These are phyloP conservation scores for Musa acuminata DNA, from an alignment of 176 grass and related monocot species.

Conservation along the genomic window DNA sequence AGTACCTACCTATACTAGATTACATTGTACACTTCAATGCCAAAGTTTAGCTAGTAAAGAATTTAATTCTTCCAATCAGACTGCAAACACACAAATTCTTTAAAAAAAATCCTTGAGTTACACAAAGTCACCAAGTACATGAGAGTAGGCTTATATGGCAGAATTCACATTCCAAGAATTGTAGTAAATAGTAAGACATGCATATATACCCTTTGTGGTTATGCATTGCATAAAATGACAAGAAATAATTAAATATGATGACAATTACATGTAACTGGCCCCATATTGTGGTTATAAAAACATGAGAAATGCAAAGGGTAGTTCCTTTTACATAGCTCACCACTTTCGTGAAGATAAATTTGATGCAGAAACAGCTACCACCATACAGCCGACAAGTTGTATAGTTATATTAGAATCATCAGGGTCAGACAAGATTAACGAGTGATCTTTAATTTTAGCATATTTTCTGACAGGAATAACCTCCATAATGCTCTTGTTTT, in stretches of 20 bases:
- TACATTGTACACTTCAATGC: background rate
- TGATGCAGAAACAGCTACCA: slow-evolving; percentile 72
- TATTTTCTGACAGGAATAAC: slow-evolving; percentile 71
- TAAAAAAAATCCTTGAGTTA: background rate
- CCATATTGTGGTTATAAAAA: background rate
- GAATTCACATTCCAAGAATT: background rate
- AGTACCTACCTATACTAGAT: too few species aligned
- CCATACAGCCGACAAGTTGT: slow-evolving; percentile 50
- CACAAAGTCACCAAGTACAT: background rate
- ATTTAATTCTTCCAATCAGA: background rate
- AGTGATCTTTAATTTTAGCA: slow-evolving; percentile 56
- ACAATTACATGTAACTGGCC: background rate
- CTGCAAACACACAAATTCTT: background rate
- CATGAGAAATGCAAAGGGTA: background rate
- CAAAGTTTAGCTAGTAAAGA: background rate
- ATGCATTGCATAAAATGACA: background rate
- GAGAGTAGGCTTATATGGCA: background rate
- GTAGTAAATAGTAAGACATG: background rate
- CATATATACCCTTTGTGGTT: background rate
- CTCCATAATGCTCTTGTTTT: slow-evolving; percentile 50
- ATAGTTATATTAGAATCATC: slow-evolving; percentile 51
- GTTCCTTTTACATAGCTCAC: slow-evolving; percentile 29
- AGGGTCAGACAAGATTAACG: slow-evolving; percentile 44
- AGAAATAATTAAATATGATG: background rate
- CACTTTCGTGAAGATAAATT: slow-evolving; percentile 71